Conservation (phyloP, 192 early-diverging fungal genomes). For the Chytriomyces confervae region DNA sequence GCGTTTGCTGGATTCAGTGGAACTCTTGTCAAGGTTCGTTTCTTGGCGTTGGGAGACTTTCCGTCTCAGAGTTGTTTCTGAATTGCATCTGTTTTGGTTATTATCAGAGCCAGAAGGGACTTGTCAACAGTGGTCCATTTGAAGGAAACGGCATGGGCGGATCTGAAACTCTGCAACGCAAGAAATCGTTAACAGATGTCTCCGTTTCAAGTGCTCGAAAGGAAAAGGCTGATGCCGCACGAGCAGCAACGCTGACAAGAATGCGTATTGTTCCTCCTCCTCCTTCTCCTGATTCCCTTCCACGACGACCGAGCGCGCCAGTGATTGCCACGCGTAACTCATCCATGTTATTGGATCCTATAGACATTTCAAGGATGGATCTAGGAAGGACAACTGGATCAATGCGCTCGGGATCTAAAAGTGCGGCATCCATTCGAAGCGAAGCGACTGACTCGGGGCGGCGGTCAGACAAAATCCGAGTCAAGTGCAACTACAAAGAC, state of each 20-base stretch:
- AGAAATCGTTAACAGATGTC: slow-evolving; percentile 5
- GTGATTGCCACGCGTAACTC: background rate
- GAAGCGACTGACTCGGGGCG: background rate
- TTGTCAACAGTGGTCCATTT: slow-evolving; percentile 32
- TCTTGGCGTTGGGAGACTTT: background rate
- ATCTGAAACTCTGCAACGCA: background rate
- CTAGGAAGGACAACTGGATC: background rate
- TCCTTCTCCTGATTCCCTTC: background rate
- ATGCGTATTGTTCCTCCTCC: background rate
- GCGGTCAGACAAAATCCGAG: slow-evolving; percentile 46
- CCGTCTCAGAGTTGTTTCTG: background rate
- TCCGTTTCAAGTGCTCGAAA: background rate
- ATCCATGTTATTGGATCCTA: background rate
- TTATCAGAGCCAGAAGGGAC: slow-evolving; percentile 14
- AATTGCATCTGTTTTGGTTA: background rate
- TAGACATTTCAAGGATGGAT: background rate
- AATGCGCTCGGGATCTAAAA: background rate
- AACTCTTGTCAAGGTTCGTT: slow-evolving; percentile 43
- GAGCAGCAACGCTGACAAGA: background rate
- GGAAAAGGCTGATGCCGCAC: slow-evolving; percentile 10
- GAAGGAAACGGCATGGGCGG: slow-evolving; percentile 16
- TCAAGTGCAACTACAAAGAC: slow-evolving; percentile 74
- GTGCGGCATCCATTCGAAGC: background rate
- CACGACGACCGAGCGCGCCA: background rate
- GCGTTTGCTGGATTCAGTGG: slow-evolving; percentile 71